Base-by-base conservation (phyloP, 2,329 filamentous ascomycete genomes). In the Aplosporella prunicola region DNA sequence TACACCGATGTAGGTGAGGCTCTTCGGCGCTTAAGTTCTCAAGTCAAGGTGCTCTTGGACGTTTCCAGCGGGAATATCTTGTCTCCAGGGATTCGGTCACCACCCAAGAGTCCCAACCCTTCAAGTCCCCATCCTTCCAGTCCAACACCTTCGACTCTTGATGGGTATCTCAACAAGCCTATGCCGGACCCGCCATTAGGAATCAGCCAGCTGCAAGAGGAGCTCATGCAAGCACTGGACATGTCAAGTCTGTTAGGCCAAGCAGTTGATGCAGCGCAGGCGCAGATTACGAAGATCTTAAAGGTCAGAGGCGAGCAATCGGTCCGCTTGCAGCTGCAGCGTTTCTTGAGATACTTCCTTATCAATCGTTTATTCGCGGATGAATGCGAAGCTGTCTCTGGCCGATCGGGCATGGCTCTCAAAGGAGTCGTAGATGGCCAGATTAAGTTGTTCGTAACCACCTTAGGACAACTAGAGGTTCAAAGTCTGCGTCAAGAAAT, bases 1-100 rank as follows among this genome's bases (percentile, higher is more conserved):
- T 98, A 96, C 52, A 81, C 87, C 13, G 78, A 82, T 22, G 80
- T 95, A 7, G 82, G 89, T 4, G 91, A 98, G 63, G 84, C 84
- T 3, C 58, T 98, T 32, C 73, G 91, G 40, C 74, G 91, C 51
- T 66, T 95, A 6, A 86, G 85, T 13, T 88, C 86, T 0, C 89
- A 96, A 56, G 82, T 91, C 39, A 98, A 98, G 58, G 79, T 96
- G 8, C 63, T 98, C n/a, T 69, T 98, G 8, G 91, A 98, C 58
- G 83, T 94, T 14, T 91, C 88, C 1, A 94, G 87, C 55, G 80
- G 76, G 9, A 70, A 83, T 35, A 68, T 72, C 13, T 56, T 66
- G 20, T 62, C 60, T 10, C 63, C 66, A 30, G 53, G 56, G 20
- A 45, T 66, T 17, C 62, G 60, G 41, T 72, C 70, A 1, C 68